Percentiles rank a stretch among this genome's conserved stretches.
These are phyloP conservation scores for Stemphylium vesicarium DNA, from an alignment of 2,329 filamentous ascomycete species.

Conservation along the genomic window DNA sequence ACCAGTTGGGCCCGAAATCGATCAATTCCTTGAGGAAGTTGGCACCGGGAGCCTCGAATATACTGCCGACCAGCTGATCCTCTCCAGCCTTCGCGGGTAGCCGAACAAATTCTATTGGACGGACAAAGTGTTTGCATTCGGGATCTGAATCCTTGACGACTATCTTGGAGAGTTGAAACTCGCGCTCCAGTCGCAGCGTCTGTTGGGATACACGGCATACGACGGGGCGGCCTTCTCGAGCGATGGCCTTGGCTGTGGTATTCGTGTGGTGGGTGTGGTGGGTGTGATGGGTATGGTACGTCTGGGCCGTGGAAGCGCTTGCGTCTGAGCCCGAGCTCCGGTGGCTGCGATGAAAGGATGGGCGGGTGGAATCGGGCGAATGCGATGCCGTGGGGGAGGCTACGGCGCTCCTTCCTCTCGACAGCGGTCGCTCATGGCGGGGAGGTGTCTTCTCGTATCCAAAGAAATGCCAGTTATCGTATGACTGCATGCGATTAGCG, in stretches of 20 bases:
- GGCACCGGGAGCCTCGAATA: conserved; percentile 78
- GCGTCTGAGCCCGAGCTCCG: conserved; percentile 46
- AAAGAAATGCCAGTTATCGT: conserved; percentile 80
- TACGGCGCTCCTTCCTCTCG: conserved; percentile 33
- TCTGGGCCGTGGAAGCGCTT: conserved; percentile 51
- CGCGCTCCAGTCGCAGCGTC: conserved; percentile 80
- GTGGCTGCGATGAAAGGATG: conserved; percentile 35
- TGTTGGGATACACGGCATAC: conserved; percentile 85
- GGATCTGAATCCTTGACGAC: conserved; percentile 75
- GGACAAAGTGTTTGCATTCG: conserved; percentile 75
- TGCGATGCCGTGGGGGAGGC: conserved; percentile 35
- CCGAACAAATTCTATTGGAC: conserved; percentile 79
- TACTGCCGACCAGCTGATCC: conserved; percentile 76
- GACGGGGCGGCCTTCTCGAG: conserved; percentile 59
- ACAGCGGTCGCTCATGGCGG: conserved; percentile 27
- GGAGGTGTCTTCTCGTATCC: conserved; percentile 41
- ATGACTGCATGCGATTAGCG: conserved; percentile 60
- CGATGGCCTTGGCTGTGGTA: conserved; percentile 54
- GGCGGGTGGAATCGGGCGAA: conserved; percentile 41
- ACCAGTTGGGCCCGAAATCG: conserved; percentile 72
- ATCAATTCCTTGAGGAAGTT: conserved; percentile 76
- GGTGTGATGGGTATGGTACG: conserved; percentile 13
- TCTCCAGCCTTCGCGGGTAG: conserved; percentile 73
- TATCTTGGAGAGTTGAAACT: conserved; percentile 81
- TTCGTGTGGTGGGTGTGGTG: conserved; percentile 53